Conservation (phyloP, 2,329 filamentous ascomycete species). For the Teratosphaeria pseudoeucalypti region DNA sequence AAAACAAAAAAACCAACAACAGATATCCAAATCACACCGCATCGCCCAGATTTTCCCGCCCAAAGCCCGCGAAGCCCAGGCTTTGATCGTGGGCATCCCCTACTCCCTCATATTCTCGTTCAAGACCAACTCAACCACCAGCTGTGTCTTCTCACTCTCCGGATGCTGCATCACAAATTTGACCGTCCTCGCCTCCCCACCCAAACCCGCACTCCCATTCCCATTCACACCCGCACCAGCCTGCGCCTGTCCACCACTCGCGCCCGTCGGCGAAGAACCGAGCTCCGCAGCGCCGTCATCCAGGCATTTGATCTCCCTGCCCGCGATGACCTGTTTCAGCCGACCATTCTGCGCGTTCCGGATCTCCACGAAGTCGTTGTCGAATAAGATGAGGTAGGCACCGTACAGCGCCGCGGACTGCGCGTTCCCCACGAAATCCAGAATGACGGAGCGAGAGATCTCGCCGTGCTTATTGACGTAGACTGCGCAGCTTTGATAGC, state of each 20-base stretch:
- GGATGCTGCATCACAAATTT: slow-evolving; percentile 96
- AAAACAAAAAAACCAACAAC: not conserved
- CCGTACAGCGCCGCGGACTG: slow-evolving; percentile 80
- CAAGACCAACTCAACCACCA: slow-evolving; percentile 83
- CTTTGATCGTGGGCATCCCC: not conserved
- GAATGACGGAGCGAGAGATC: slow-evolving; percentile 83
- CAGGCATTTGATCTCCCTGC: slow-evolving; percentile 77
- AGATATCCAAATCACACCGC: not conserved
- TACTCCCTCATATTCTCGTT: slow-evolving; percentile 58
- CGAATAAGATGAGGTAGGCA: slow-evolving; percentile 84
- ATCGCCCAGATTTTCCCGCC: not conserved
- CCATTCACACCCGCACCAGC: slow-evolving; percentile 13
- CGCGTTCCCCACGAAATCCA: slow-evolving; percentile 97
- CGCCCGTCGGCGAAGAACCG: slow-evolving; percentile 11
- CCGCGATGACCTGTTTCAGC: slow-evolving; percentile 85
- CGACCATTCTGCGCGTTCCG: slow-evolving; percentile 93
- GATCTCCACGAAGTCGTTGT: slow-evolving; percentile 93
- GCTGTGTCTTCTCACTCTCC: slow-evolving; percentile 69
- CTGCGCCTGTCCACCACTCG: slow-evolving; percentile 11
- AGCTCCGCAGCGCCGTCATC: slow-evolving; percentile 56
- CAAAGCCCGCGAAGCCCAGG: not conserved
- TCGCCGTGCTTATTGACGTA: slow-evolving; percentile 98
- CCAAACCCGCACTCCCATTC: slow-evolving; percentile 15
- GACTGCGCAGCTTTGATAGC: slow-evolving; percentile 91
- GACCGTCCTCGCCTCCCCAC: slow-evolving; percentile 52